Conservation (phyloP, 768 basidiomycete species). For the Hebeloma cylindrosporum region DNA sequence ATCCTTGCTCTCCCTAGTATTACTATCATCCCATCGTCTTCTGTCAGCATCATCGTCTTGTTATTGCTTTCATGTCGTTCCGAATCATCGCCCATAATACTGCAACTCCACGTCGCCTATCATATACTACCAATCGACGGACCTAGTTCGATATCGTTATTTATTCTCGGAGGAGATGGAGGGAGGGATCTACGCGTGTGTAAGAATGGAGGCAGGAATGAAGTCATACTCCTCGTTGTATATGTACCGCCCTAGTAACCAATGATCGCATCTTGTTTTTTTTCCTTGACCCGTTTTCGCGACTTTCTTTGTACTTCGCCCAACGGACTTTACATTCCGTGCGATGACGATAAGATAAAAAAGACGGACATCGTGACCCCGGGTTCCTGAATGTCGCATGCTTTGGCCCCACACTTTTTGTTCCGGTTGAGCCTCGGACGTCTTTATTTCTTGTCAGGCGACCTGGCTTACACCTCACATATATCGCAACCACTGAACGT, state of each 20-base stretch:
- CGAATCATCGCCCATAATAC: conserved; percentile 17
- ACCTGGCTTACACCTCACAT: conserved; percentile 6
- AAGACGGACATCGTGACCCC: conserved; percentile 12
- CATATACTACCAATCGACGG: conserved; percentile 20
- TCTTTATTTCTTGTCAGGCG: neutral
- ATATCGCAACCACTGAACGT: neutral
- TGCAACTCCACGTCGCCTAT: conserved; percentile 18
- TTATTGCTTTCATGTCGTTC: conserved; percentile 20
- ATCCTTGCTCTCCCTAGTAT: conserved; percentile 5
- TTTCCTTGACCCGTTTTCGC: too few relatives aligned
- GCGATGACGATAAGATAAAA: conserved; percentile 16
- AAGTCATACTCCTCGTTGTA: conserved; percentile 38
- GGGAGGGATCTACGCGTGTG: conserved; percentile 19
- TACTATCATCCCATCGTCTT: conserved; percentile 13
- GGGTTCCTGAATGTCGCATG: conserved; percentile 18
- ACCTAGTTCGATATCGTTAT: conserved; percentile 20
- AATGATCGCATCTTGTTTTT: conserved; percentile 28
- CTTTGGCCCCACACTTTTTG: conserved; percentile 14
- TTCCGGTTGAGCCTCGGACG: conserved; percentile 18
- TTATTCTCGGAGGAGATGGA: conserved; percentile 17
- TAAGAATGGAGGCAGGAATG: conserved; percentile 33
- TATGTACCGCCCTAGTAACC: conserved; percentile 30
- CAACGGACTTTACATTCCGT: too few relatives aligned
- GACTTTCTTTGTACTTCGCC: too few relatives aligned
- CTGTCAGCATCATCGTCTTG: conserved; percentile 14